Percentiles rank a stretch among this genome's conserved stretches.
Conservation (phyloP, 176 grass and related monocot genomes). For the Aegilops longissima region DNA sequence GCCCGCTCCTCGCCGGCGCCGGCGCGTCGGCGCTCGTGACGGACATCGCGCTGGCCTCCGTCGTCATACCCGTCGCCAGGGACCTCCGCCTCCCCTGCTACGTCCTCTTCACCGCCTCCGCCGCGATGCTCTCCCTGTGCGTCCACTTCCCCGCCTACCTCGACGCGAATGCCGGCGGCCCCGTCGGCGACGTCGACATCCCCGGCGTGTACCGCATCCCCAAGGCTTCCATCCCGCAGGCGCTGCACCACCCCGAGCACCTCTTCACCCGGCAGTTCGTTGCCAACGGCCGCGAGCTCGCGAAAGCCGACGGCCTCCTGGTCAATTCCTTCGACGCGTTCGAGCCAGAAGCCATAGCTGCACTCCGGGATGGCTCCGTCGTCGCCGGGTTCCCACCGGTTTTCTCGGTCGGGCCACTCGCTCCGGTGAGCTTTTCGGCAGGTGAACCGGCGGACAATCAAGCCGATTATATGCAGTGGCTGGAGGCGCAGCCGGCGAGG, state of each 20-base stretch:
- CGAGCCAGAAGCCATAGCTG: constrained; percentile 43
- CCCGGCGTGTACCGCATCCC: constrained; percentile 49
- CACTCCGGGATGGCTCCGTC: constrained; percentile 26
- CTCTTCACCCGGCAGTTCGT: constrained; percentile 74
- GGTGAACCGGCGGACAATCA: not conserved
- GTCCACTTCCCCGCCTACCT: constrained; percentile 50
- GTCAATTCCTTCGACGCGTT: constrained; percentile 57
- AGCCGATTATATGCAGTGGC: constrained; percentile 5
- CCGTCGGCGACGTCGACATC: constrained; percentile 46
- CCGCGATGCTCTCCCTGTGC: constrained; percentile 59
- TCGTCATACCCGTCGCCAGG: constrained; percentile 34
- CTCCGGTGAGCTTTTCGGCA: not conserved
- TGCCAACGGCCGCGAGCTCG: constrained; percentile 42
- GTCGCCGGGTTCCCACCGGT: constrained; percentile 39
- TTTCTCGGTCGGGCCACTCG: constrained; percentile 46
- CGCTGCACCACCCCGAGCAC: constrained; percentile 57
- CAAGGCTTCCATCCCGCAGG: constrained; percentile 25
- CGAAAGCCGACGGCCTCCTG: constrained; percentile 24
- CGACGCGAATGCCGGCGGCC: not conserved
- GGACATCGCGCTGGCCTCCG: constrained; percentile 45
- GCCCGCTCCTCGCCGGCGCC: constrained; percentile 34
- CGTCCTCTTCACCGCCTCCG: constrained; percentile 63
- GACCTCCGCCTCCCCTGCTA: constrained; percentile 48
- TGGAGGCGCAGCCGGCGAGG: constrained; percentile 52
- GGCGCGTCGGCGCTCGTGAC: constrained; percentile 44